Conservation (phyloP, 768 basidiomycete genomes). For the Rubroboletus satanas region DNA sequence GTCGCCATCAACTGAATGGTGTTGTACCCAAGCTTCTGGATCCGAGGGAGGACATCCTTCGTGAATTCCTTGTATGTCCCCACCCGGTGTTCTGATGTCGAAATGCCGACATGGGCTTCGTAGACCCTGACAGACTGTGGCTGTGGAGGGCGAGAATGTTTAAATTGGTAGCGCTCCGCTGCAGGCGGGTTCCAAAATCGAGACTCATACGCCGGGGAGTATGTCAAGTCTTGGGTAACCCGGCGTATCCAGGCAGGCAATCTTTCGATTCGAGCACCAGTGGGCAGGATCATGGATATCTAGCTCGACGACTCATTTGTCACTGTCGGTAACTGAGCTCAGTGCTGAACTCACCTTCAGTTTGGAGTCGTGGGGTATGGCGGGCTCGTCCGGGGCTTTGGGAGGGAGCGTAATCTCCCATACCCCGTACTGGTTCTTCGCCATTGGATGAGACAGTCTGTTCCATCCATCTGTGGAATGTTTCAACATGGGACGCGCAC, state of each 20-base stretch:
- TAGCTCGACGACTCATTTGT: slow-evolving; percentile 29
- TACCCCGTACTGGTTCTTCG: slow-evolving; percentile 76
- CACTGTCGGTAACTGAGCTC: background rate
- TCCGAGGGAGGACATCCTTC: slow-evolving; percentile 74
- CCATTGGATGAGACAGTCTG: slow-evolving; percentile 82
- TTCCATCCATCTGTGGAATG: slow-evolving; percentile 74
- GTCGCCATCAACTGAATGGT: slow-evolving; percentile 97
- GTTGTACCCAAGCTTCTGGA: slow-evolving; percentile 91
- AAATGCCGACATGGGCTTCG: slow-evolving; percentile 98
- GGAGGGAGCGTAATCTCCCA: slow-evolving; percentile 84
- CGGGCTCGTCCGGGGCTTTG: slow-evolving; percentile 59
- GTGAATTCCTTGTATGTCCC: slow-evolving; percentile 98
- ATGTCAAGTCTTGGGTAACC: slow-evolving; percentile 87
- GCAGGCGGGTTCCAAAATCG: slow-evolving; percentile 97
- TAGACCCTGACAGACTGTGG: slow-evolving; percentile 77
- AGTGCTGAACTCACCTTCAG: slow-evolving; percentile 60
- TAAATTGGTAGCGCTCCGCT: slow-evolving; percentile 73
- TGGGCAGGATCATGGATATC: slow-evolving; percentile 89
- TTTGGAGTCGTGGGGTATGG: slow-evolving; percentile 93
- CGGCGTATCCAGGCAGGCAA: slow-evolving; percentile 92
- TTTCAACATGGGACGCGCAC: slow-evolving; percentile 2
- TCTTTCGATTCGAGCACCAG: slow-evolving; percentile 81
- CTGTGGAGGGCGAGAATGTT: slow-evolving; percentile 65
- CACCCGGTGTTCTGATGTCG: slow-evolving; percentile 79
- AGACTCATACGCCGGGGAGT: slow-evolving; percentile 92